A percentile compares a stretch with the other conserved stretches of the same genome.
phyloP scores from a whole-genome alignment of 2,329 filamentous ascomycete genomes.

The Diplodia intermedia region DNA sequence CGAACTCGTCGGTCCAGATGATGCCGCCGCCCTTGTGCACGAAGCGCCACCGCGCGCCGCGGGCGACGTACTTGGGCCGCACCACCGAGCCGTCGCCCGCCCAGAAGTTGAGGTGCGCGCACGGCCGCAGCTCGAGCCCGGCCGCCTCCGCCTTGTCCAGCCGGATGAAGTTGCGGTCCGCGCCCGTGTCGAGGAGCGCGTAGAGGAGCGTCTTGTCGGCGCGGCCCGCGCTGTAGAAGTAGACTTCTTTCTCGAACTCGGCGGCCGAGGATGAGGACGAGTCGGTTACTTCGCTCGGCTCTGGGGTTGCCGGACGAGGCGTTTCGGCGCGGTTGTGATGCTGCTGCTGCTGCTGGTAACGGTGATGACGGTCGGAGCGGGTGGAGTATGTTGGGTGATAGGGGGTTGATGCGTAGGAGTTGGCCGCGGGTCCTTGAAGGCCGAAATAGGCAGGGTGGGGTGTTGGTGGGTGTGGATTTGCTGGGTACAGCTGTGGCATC shows the following conservation, averaged over 20 bases:
- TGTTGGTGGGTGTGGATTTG: neutral
- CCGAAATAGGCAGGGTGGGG: neutral
- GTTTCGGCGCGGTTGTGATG: neutral
- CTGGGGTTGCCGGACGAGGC: neutral
- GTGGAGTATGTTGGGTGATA: neutral
- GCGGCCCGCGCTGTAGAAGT: neutral
- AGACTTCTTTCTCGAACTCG: neutral
- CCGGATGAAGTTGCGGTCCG: constrained; percentile 4
- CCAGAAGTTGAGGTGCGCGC: neutral
- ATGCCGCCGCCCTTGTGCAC: neutral
- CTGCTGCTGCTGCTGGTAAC: neutral
- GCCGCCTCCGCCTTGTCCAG: neutral
- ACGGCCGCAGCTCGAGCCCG: neutral
- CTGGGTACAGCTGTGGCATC: neutral
- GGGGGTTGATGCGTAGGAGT: neutral
- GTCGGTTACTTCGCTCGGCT: neutral
- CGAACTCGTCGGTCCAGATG: neutral
- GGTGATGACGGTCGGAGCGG: neutral
- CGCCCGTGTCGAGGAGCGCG: constrained; percentile 39
- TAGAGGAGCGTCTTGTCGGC: constrained; percentile 37
- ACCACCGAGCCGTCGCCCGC: neutral
- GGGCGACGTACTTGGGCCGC: neutral
- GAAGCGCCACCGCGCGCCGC: neutral
- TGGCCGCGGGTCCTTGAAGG: neutral
- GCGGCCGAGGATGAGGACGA: neutral